Conservation (phyloP, 352 stramenopile genomes). For the Phytopythium kandeliae region DNA sequence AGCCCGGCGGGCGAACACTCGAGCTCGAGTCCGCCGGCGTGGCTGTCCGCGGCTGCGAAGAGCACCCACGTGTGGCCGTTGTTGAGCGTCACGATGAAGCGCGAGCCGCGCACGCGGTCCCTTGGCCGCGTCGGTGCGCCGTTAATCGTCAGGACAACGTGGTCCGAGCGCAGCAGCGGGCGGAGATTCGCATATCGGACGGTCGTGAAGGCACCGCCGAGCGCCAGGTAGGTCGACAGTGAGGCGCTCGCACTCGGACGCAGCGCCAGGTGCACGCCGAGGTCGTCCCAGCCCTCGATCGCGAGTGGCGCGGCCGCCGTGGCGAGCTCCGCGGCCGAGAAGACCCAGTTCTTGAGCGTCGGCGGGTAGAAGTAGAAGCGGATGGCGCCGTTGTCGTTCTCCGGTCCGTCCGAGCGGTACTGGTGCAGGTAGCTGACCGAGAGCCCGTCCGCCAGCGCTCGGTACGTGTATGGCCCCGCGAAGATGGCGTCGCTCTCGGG, state of each 20-base stretch:
- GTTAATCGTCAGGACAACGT: conserved; percentile 57
- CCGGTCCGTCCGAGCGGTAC: conserved; percentile 57
- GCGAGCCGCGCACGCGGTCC: conserved; percentile 27
- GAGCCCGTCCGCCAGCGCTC: conserved; percentile 37
- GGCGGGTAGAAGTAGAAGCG: conserved; percentile 82
- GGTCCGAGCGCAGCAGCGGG: conserved; percentile 55
- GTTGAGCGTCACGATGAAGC: conserved; percentile 63
- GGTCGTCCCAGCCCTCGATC: conserved; percentile 72
- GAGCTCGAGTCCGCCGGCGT: conserved; percentile 13
- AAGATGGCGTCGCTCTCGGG: conserved; percentile 73
- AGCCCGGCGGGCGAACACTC: conserved; percentile 48
- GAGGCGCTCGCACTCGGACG: not conserved
- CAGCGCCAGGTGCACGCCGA: conserved; percentile 55
- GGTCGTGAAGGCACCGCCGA: conserved; percentile 78
- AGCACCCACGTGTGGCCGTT: conserved; percentile 73
- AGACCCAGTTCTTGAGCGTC: conserved; percentile 69
- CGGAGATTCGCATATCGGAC: conserved; percentile 64
- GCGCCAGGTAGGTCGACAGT: conserved; percentile 52
- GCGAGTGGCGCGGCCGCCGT: conserved; percentile 13
- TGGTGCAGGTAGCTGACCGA: conserved; percentile 68
- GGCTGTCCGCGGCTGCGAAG: conserved; percentile 41
- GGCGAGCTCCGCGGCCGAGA: conserved; percentile 50
- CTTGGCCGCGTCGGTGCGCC: conserved; percentile 27
- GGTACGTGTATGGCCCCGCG: conserved; percentile 64
- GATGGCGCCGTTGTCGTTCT: conserved; percentile 77